Conservation (phyloP, 2,329 filamentous ascomycete genomes). For the Hirsutella minnesotensis region DNA sequence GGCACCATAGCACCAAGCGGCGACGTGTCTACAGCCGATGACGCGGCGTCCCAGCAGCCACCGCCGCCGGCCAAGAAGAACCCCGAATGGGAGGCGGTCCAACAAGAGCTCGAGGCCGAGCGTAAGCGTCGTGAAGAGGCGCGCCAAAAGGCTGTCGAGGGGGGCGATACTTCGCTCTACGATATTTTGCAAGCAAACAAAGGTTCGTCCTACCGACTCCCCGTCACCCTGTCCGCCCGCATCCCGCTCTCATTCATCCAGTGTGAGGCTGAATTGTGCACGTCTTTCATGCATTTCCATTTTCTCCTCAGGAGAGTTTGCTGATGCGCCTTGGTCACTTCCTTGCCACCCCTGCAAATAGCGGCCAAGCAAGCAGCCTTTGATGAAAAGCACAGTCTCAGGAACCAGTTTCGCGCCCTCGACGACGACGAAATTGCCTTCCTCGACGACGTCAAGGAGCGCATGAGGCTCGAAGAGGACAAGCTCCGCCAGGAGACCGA, state of each 20-base stretch:
- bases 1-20: constrained; percentile 9
- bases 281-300: too few relatives aligned
- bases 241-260: too few relatives aligned
- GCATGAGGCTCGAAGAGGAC: constrained; percentile 41
- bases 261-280: too few relatives aligned
- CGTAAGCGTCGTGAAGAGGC: constrained; percentile 41
- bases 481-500: constrained; percentile 41
- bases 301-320: too few relatives aligned
- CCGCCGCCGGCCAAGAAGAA: constrained; percentile 9
- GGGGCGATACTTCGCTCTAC: constrained; percentile 51
- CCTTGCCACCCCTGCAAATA: constrained; percentile 15
- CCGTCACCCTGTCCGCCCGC: not conserved
- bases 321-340: not conserved
- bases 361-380: constrained; percentile 75
- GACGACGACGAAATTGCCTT: constrained; percentile 74
- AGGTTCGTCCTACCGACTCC: constrained; percentile 31
- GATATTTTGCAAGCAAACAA: constrained; percentile 75
- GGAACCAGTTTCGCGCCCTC: constrained; percentile 66
- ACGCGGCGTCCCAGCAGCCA: constrained; percentile 7
- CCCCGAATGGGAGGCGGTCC: constrained; percentile 51
- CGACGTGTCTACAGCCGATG: not conserved
- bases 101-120: constrained; percentile 51
- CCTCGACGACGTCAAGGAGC: constrained; percentile 45
- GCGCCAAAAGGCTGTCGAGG: constrained; percentile 27
- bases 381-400: constrained; percentile 58